These are phyloP conservation scores for Ophiostoma sp. DNA, from an alignment of 2,329 filamentous ascomycete species.

Conservation along the genomic window DNA sequence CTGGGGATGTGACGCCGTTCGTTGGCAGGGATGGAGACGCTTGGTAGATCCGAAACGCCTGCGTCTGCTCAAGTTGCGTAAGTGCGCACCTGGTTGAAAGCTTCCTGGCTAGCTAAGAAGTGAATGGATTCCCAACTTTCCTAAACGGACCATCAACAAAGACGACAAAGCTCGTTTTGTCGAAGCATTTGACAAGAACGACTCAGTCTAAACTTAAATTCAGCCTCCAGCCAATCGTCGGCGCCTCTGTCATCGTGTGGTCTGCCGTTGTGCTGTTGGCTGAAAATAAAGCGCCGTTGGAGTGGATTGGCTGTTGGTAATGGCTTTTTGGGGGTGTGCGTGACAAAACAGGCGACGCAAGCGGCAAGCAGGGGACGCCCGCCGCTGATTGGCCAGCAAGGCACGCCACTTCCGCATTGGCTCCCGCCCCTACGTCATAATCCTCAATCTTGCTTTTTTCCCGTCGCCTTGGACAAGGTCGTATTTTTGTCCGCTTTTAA, in stretches of 20 bases:
- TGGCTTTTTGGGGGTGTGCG: not conserved
- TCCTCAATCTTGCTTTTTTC: slow-evolving; percentile 12
- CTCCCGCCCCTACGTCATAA: slow-evolving; percentile 18
- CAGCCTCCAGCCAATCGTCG: not conserved
- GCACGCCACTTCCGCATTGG: slow-evolving; percentile 21
- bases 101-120: not conserved
- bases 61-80: not conserved
- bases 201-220: not conserved
- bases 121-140: not conserved
- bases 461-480: slow-evolving; percentile 13
- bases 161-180: not conserved
- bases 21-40: not conserved
- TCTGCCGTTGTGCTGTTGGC: not conserved
- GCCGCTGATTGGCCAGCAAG: slow-evolving; percentile 13
- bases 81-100: not conserved
- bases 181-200: not conserved
- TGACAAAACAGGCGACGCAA: not conserved
- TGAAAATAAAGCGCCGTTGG: not conserved
- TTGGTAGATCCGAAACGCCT: not conserved
- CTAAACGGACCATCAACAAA: not conserved
- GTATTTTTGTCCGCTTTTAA: not conserved
- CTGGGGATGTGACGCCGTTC: not conserved
- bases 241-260: not conserved
- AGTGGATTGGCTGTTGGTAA: not conserved
- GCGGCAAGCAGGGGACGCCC: not conserved